Evolutionary conservation across 164 flowering plant species (phyloP).

Genomic region (Macadamia tetraphylla): DNA sequence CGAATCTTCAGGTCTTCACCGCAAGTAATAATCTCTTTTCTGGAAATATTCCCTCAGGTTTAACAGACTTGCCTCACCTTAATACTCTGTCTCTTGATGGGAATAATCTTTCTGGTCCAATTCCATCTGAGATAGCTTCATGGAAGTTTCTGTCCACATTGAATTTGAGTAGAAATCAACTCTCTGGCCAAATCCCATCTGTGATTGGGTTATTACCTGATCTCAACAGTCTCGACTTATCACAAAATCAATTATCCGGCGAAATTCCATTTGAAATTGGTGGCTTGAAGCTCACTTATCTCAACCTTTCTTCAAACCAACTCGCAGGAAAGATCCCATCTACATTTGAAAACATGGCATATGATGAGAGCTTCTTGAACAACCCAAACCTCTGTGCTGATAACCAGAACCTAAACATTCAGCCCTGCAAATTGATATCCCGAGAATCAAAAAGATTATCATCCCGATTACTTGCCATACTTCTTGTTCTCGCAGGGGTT

Average conservation of each 20-base stretch:
- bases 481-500: constrained; percentile 19
- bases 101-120: constrained; percentile 54
- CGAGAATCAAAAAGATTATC: constrained; percentile 19
- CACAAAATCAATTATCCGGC: constrained; percentile 61
- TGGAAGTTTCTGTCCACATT: constrained; percentile 43
- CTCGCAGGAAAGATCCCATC: constrained; percentile 60
- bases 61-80: constrained; percentile 37
- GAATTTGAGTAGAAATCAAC: constrained; percentile 44
- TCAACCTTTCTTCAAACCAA: constrained; percentile 66
- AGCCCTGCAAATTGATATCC: constrained; percentile 16
- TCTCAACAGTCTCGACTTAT: constrained; percentile 51
- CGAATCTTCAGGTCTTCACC: constrained; percentile 29
- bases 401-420: constrained; percentile 20
- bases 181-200: constrained; percentile 58
- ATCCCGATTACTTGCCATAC: constrained; percentile 25
- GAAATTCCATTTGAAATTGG: constrained; percentile 53
- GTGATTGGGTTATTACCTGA: constrained; percentile 34
- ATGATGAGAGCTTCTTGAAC: constrained; percentile 53
- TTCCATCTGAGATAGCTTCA: constrained; percentile 48
- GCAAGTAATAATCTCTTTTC: constrained; percentile 54
- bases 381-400: constrained; percentile 54
- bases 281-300: constrained; percentile 25
- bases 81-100: constrained; percentile 40
- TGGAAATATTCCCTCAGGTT: constrained; percentile 43
- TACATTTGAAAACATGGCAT: constrained; percentile 43